These are phyloP conservation scores for Nicotiana sylvestris DNA, from an alignment of 257 asterid species.

Conservation along the genomic window DNA sequence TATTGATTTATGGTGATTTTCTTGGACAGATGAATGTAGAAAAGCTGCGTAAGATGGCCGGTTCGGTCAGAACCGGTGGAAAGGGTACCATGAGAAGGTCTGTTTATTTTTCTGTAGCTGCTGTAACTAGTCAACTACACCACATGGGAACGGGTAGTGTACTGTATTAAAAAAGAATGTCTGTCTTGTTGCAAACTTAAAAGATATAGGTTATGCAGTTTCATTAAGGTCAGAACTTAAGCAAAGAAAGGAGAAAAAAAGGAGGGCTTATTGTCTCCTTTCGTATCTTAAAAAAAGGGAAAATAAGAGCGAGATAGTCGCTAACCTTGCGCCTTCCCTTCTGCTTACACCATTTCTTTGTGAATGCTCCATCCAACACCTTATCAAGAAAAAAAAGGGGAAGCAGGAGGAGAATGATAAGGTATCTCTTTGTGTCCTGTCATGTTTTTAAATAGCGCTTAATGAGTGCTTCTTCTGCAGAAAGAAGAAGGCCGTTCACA, in stretches of 20 bases:
- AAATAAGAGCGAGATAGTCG: too few relatives aligned
- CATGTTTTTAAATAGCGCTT: background rate
- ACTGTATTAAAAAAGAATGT: background rate
- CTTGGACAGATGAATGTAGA: conserved; percentile 68
- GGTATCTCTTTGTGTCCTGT: background rate
- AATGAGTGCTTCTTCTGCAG: conserved; percentile 21
- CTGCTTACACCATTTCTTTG: too few relatives aligned
- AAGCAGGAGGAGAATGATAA: background rate
- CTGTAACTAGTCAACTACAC: background rate
- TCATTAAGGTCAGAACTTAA: background rate
- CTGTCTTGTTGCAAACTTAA: background rate
- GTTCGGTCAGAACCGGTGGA: conserved; percentile 75
- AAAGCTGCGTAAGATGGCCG: conserved; percentile 74
- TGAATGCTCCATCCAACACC: too few relatives aligned
- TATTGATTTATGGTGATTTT: background rate
- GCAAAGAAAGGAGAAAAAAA: background rate
- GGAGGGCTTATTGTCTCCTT: too few relatives aligned
- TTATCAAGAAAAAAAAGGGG: background rate
- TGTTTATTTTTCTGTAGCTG: conserved; percentile 4
- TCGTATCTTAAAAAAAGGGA: too few relatives aligned
- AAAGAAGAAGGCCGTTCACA: conserved; percentile 86
- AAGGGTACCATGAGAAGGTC: conserved; percentile 77
- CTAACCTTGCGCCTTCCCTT: too few relatives aligned
- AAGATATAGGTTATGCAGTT: background rate
- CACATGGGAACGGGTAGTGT: background rate